phyloP scores from a whole-genome alignment of 2,329 filamentous ascomycete genomes.

The Neurospora crassa region DNA sequence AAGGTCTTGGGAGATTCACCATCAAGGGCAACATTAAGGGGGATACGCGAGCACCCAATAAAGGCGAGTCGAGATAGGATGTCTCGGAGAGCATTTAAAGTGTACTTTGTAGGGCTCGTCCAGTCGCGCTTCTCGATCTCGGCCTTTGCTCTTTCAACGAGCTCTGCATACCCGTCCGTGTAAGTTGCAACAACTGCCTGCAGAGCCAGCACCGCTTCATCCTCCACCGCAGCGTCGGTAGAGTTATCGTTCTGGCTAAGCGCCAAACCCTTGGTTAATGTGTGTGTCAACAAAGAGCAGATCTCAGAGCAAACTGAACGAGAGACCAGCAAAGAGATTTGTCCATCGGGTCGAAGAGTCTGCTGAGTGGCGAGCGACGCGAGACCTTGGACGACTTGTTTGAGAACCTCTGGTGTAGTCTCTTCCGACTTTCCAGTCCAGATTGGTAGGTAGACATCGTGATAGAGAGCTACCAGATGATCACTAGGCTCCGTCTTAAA shows the following conservation, averaged over 20 bases:
- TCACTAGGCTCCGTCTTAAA: slow-evolving; percentile 26
- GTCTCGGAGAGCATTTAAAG: slow-evolving; percentile 20
- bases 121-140: slow-evolving; percentile 19
- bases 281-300: slow-evolving; percentile 19
- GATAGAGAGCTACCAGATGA: slow-evolving; percentile 32
- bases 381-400: slow-evolving; percentile 36
- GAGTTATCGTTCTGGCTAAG: slow-evolving; percentile 19
- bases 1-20: slow-evolving; percentile 1
- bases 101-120: slow-evolving; percentile 14
- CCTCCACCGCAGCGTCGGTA: slow-evolving; percentile 19
- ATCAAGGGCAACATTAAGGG: slow-evolving; percentile 21
- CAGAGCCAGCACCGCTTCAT: slow-evolving; percentile 32
- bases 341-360: slow-evolving; percentile 16
- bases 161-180: slow-evolving; percentile 24
- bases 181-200: slow-evolving; percentile 29
- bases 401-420: slow-evolving; percentile 28
- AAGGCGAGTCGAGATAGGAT: slow-evolving; percentile 37
- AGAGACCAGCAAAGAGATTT: slow-evolving; percentile 23
- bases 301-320: slow-evolving; percentile 28
- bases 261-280: slow-evolving; percentile 16
- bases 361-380: slow-evolving; percentile 35
- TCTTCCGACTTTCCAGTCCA: slow-evolving; percentile 25
- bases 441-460: slow-evolving; percentile 31
- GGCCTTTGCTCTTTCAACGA: slow-evolving; percentile 21
- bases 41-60: slow-evolving; percentile 37